Conservation (phyloP, 164 flowering plant species). For the Chloranthus sessilifolius region DNA sequence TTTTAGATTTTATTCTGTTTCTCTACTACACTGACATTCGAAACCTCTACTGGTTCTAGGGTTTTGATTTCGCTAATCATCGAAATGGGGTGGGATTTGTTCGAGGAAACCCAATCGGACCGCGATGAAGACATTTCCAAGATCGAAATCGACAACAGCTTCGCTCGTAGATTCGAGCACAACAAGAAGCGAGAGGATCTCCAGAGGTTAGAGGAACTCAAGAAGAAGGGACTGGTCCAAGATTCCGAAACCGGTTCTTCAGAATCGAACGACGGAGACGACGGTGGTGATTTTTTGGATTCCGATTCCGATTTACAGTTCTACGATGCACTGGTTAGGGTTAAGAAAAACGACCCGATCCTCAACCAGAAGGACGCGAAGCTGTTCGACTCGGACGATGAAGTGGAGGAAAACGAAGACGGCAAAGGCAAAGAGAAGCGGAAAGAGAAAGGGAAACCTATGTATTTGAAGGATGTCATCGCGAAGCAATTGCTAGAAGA, state of each 20-base stretch:
- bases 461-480: conserved; percentile 78
- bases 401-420: conserved; percentile 12
- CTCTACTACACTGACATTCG: too few relatives aligned
- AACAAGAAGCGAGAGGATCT: conserved; percentile 79
- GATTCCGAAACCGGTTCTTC: conserved; percentile 20
- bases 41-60: too few relatives aligned
- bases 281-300: conserved; percentile 7
- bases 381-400: conserved; percentile 41
- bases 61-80: neutral
- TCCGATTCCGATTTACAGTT: conserved; percentile 36
- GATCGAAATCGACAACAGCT: conserved; percentile 55
- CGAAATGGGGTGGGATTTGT: conserved; percentile 34
- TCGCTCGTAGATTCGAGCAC: conserved; percentile 58
- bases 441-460: conserved; percentile 30
- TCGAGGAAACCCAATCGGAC: conserved; percentile 32
- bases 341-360: conserved; percentile 61
- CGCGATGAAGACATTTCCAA: conserved; percentile 41
- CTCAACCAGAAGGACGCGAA: conserved; percentile 43
- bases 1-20: too few relatives aligned
- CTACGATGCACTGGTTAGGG: conserved; percentile 43
- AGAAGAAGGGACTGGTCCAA: conserved; percentile 46
- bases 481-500: conserved; percentile 68
- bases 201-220: conserved; percentile 55
- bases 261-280: conserved; percentile 22
- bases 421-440: neutral